Percentiles rank a stretch among this genome's conserved stretches.
phyloP scores from a whole-genome alignment of 495 filamentous ascomycete species.

The Podospora fimiseda region DNA sequence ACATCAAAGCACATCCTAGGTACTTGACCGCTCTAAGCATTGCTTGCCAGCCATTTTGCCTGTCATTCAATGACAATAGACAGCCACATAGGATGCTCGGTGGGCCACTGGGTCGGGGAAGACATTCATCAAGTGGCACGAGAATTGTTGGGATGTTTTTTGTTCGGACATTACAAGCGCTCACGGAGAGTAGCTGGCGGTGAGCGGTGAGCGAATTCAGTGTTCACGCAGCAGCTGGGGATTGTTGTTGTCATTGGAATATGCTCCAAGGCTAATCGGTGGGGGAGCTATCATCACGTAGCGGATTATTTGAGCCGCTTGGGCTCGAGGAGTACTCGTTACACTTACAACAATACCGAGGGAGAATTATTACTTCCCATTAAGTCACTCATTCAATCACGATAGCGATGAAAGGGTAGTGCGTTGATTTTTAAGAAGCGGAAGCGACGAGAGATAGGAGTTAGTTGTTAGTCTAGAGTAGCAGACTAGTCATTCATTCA shows the following conservation, averaged over 20 bases:
- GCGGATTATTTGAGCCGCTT: no score
- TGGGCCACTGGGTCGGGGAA: conserved; percentile 3
- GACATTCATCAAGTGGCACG: conserved; percentile 5
- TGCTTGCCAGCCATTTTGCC: not conserved
- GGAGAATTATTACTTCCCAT: not conserved
- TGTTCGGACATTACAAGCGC: not conserved
- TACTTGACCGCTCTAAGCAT: conserved; percentile 1
- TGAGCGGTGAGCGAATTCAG: not conserved
- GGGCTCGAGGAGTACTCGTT: no score
- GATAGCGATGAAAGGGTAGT: not conserved
- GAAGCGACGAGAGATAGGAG: not conserved
- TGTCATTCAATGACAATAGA: conserved; percentile 1
- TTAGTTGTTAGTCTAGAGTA: not conserved
- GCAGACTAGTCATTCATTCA: not conserved
- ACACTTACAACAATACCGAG: no score
- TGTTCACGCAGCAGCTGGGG: not conserved
- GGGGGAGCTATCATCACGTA: no score
- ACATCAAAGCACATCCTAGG: not conserved
- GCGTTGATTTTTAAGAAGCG: not conserved
- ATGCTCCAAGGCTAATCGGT: no score
- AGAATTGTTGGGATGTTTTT: conserved; percentile 17
- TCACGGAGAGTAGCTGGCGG: not conserved
- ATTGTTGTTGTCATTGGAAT: no score
- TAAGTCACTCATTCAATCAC: not conserved
- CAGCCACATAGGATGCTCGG: conserved; percentile 7